A percentile compares a stretch with the other conserved stretches of the same genome.
Conservation (phyloP, 257 asterid species). For the Asclepias syriaca region DNA sequence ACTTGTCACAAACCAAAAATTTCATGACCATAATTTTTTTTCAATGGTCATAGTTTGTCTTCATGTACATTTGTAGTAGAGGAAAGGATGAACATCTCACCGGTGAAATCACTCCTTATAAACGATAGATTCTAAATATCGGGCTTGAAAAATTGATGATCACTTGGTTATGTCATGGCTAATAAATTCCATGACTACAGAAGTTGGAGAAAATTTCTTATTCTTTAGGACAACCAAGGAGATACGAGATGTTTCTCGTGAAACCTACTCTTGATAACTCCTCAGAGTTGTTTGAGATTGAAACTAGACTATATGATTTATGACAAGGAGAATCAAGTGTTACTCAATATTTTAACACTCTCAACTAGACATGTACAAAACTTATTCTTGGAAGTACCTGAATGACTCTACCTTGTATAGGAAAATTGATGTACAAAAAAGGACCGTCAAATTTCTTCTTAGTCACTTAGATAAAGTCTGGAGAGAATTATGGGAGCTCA, state of each 20-base stretch:
- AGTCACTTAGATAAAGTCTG: background rate
- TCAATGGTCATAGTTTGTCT: background rate
- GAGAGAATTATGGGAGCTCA: no score
- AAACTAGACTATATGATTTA: background rate
- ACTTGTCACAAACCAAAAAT: constrained; percentile 1
- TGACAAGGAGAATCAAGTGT: no score
- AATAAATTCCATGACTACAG: constrained; percentile 3
- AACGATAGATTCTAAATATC: background rate
- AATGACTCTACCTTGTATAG: no score
- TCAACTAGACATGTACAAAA: no score
- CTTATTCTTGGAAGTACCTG: no score
- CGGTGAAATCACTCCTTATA: background rate
- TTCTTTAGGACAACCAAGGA: background rate
- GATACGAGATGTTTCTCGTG: background rate
- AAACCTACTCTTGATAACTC: background rate
- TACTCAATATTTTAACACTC: no score
- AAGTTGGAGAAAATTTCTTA: background rate
- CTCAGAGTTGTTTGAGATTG: background rate
- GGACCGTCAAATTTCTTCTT: background rate
- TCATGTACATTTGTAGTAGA: constrained; percentile 2
- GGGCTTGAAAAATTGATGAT: background rate
- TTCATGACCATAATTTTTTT: constrained; percentile 1
- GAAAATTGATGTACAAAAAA: background rate
- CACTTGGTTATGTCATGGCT: constrained; percentile 3
- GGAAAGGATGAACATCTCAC: background rate